Percentiles rank a stretch among this genome's conserved stretches.
phyloP scores from a whole-genome alignment of 495 filamentous ascomycete genomes.

The Penicillium taxi region DNA sequence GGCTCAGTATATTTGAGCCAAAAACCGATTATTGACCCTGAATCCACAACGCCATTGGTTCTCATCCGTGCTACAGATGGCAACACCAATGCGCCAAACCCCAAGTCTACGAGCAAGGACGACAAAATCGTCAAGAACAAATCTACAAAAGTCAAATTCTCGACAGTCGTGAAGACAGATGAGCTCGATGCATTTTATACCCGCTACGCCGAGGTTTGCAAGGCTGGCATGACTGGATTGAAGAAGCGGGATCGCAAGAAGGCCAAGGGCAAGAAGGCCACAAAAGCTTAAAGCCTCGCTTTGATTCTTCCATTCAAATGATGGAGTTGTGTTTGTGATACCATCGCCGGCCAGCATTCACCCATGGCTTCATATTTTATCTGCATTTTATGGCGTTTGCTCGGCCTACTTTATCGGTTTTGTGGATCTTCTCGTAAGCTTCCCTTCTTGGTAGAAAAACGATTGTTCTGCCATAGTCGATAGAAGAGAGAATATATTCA shows the following conservation, averaged over 20 bases:
- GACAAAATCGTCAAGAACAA: slow-evolving; percentile 27
- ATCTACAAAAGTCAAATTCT: slow-evolving; percentile 54
- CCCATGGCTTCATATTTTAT: slow-evolving; percentile 5
- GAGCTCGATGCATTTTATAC: slow-evolving; percentile 73
- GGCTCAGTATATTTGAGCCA: slow-evolving; percentile 80
- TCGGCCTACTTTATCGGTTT: no score
- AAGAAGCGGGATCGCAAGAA: slow-evolving; percentile 92
- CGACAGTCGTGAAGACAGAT: slow-evolving; percentile 69
- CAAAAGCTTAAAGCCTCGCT: slow-evolving; percentile 29
- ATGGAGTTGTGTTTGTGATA: background rate
- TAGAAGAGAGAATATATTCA: no score
- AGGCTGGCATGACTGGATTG: slow-evolving; percentile 74
- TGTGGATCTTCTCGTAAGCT: slow-evolving; percentile 5
- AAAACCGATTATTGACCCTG: slow-evolving; percentile 46
- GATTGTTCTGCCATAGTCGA: no score
- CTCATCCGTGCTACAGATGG: slow-evolving; percentile 81
- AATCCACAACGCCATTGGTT: slow-evolving; percentile 38
- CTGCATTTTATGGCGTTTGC: slow-evolving; percentile 25
- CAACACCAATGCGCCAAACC: slow-evolving; percentile 37
- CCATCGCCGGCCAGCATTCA: background rate
- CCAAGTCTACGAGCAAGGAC: slow-evolving; percentile 15
- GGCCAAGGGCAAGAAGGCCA: slow-evolving; percentile 51
- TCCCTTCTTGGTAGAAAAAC: no score
- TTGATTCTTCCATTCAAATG: slow-evolving; percentile 8
- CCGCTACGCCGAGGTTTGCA: slow-evolving; percentile 87